phyloP scores from a whole-genome alignment of 2,329 filamentous ascomycete genomes.

The Seiridium unicorne region DNA sequence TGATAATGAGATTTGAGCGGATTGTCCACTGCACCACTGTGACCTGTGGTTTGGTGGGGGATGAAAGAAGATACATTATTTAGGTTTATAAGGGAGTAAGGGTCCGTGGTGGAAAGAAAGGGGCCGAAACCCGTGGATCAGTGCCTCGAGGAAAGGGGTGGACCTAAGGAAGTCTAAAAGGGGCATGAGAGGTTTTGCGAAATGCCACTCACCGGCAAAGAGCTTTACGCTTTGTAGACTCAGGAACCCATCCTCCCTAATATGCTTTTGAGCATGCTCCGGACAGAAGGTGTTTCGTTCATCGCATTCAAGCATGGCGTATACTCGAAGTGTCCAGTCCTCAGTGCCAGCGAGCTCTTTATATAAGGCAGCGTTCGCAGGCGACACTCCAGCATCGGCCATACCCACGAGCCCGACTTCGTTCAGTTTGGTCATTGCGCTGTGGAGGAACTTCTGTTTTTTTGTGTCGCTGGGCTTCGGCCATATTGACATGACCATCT shows the following conservation, averaged over 20 bases:
- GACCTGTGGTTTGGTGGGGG: background rate
- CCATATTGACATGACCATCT: constrained; percentile 55
- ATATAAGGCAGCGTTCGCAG: constrained; percentile 53
- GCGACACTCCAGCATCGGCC: constrained; percentile 64
- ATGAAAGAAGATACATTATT: background rate
- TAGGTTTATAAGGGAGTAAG: background rate
- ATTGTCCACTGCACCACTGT: background rate
- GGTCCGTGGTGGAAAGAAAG: too few species aligned
- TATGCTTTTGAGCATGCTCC: constrained; percentile 42
- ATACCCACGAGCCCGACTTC: constrained; percentile 66
- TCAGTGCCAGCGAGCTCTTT: constrained; percentile 46
- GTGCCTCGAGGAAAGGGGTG: too few species aligned
- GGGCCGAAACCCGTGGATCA: too few species aligned
- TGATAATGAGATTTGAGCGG: background rate
- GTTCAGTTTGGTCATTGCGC: constrained; percentile 62
- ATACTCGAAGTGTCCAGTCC: constrained; percentile 62
- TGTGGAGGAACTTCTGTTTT: constrained; percentile 53
- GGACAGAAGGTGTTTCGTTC: constrained; percentile 64
- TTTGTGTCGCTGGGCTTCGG: constrained; percentile 53
- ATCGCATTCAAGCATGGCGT: constrained; percentile 67
- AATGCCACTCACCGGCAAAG: constrained; percentile 54
- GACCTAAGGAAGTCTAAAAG: too few species aligned
- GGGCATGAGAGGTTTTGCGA: too few species aligned
- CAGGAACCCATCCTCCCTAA: constrained; percentile 47
- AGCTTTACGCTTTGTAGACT: constrained; percentile 65